Percentiles rank a stretch among this genome's conserved stretches.
These are phyloP conservation scores for Venturia aucupariae DNA, from an alignment of 2,329 filamentous ascomycete species.

Conservation along the genomic window DNA sequence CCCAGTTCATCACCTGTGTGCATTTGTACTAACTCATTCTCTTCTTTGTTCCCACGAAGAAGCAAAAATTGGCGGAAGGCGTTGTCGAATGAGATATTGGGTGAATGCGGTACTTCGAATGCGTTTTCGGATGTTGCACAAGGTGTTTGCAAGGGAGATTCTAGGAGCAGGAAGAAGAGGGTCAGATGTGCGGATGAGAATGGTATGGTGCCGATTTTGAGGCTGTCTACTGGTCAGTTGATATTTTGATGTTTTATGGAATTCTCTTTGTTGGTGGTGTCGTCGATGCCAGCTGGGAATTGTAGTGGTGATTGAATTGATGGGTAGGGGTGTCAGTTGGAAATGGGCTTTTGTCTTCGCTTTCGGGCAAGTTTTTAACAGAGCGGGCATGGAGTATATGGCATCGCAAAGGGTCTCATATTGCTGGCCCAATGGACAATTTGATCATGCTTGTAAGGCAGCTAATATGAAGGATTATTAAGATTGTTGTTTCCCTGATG, in stretches of 20 bases:
- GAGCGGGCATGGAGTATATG: background rate
- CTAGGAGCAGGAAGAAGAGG: background rate
- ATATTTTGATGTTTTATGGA: background rate
- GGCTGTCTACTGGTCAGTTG: background rate
- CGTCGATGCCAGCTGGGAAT: no score
- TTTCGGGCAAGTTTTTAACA: background rate
- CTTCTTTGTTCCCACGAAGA: no score
- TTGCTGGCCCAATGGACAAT: background rate
- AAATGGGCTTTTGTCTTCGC: background rate
- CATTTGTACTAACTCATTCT: background rate
- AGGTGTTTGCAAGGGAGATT: background rate
- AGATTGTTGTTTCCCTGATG: no score
- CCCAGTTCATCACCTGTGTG: background rate
- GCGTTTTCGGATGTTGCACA: background rate
- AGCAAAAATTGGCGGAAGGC: background rate
- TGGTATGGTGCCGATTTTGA: background rate
- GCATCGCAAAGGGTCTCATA: background rate
- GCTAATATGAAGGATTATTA: no score
- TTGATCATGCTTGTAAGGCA: no score
- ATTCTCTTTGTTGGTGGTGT: background rate
- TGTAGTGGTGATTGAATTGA: background rate
- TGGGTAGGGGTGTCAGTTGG: background rate
- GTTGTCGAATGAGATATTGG: background rate
- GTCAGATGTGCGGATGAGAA: background rate
- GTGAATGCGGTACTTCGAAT: background rate